These are phyloP conservation scores for Rosa lucieae DNA, from an alignment of 306 rosid species.

Conservation along the genomic window DNA sequence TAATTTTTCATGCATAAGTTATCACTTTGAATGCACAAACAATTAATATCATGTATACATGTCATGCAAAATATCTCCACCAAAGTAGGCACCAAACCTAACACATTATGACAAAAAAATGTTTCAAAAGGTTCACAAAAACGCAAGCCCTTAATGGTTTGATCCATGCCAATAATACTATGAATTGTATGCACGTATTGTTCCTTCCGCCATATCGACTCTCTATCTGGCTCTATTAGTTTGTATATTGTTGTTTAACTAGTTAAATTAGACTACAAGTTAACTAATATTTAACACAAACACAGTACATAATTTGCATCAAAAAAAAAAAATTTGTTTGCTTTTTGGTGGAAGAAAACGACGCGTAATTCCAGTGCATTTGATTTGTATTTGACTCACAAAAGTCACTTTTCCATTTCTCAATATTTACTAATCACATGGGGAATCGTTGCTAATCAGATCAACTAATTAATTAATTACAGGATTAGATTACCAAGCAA, in stretches of 20 bases:
- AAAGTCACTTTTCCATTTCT: conserved; percentile 5
- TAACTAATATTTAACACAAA: background rate
- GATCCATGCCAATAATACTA: background rate
- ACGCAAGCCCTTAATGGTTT: background rate
- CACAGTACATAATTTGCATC: background rate
- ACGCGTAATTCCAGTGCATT: conserved; percentile 20
- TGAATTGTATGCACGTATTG: background rate
- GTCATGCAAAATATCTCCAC: too few relatives aligned
- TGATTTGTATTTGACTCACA: conserved; percentile 15
- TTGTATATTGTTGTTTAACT: background rate
- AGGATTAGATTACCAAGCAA: background rate
- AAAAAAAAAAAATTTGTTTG: too few relatives aligned
- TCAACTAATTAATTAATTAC: background rate
- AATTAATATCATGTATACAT: too few relatives aligned
- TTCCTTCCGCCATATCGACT: conserved; percentile 5
- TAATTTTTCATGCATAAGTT: too few relatives aligned
- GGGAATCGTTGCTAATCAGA: conserved; percentile 19
- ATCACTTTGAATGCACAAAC: too few relatives aligned
- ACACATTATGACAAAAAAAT: background rate
- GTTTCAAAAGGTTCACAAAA: background rate
- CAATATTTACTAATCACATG: conserved; percentile 11
- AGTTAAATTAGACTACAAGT: background rate
- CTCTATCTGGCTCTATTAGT: background rate
- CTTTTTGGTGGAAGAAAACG: conserved; percentile 22
- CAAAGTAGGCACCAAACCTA: too few relatives aligned